phyloP scores from a whole-genome alignment of 345 rosid species.

The Eucalyptus camaldulensis region DNA sequence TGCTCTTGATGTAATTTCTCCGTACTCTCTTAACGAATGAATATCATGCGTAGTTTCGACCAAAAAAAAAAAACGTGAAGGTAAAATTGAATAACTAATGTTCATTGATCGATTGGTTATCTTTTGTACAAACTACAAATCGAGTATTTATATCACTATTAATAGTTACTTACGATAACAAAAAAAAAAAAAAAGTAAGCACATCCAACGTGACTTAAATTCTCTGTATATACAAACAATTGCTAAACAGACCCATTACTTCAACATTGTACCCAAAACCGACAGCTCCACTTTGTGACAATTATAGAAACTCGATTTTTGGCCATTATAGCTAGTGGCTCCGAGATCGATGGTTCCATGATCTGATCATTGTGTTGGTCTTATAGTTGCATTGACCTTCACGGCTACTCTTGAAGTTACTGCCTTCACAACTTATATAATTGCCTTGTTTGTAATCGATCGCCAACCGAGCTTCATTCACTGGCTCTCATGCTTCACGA shows the following conservation, averaged over 20 bases:
- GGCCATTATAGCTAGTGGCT: neutral
- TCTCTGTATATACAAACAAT: neutral
- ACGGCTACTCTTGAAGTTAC: neutral
- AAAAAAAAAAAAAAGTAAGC: neutral
- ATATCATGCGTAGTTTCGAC: too few species aligned
- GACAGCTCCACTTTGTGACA: neutral
- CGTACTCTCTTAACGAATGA: too few species aligned
- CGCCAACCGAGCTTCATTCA: neutral
- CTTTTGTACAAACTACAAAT: neutral
- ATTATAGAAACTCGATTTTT: neutral
- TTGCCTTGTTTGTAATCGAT: neutral
- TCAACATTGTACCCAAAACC: neutral
- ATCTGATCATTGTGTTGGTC: neutral
- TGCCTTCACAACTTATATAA: neutral
- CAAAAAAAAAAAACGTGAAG: neutral
- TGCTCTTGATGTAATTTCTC: too few species aligned
- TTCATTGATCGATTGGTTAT: neutral
- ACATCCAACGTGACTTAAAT: neutral
- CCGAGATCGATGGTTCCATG: neutral
- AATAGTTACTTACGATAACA: neutral
- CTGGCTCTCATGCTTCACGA: neutral
- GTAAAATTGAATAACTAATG: neutral
- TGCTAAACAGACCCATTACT: neutral
- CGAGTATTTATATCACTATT: neutral
- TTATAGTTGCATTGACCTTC: neutral